phyloP scores from a whole-genome alignment of 148 eudicot species.

The Salicornia ramosissima region DNA sequence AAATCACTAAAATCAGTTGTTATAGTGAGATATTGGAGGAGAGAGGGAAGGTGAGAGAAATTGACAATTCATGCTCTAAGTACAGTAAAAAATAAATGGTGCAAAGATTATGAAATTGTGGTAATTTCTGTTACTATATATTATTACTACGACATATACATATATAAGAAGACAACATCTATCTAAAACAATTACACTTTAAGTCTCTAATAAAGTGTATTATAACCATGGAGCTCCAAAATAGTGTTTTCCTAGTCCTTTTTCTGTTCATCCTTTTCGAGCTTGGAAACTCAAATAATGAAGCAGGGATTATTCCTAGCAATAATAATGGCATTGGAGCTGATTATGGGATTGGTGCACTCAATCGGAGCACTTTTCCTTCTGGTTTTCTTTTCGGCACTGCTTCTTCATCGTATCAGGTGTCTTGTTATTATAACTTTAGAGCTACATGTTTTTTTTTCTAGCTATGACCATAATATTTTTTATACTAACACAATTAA shows the following conservation, averaged over 20 bases:
- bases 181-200: background rate
- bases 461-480: background rate
- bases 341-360: slow-evolving; percentile 24
- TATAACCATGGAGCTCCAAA: slow-evolving; percentile 6
- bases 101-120: too few relatives aligned
- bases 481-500: background rate
- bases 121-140: background rate
- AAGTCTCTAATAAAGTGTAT: background rate
- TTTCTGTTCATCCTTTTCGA: slow-evolving; percentile 3
- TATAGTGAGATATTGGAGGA: too few relatives aligned
- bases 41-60: too few relatives aligned
- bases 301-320: too few relatives aligned
- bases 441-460: background rate
- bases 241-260: background rate
- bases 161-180: slow-evolving; percentile 1
- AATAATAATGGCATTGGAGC: background rate
- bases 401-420: slow-evolving; percentile 42
- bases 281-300: slow-evolving; percentile 5
- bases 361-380: slow-evolving; percentile 29
- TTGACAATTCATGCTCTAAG: too few relatives aligned
- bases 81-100: too few relatives aligned
- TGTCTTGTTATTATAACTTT: background rate
- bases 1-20: too few relatives aligned
- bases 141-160: slow-evolving; percentile 3
- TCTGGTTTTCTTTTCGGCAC: slow-evolving; percentile 31